A percentile compares a stretch with the other conserved stretches of the same genome.
These are phyloP conservation scores for Endothia cerciana DNA, from an alignment of 2,329 filamentous ascomycete species.

Conservation along the genomic window DNA sequence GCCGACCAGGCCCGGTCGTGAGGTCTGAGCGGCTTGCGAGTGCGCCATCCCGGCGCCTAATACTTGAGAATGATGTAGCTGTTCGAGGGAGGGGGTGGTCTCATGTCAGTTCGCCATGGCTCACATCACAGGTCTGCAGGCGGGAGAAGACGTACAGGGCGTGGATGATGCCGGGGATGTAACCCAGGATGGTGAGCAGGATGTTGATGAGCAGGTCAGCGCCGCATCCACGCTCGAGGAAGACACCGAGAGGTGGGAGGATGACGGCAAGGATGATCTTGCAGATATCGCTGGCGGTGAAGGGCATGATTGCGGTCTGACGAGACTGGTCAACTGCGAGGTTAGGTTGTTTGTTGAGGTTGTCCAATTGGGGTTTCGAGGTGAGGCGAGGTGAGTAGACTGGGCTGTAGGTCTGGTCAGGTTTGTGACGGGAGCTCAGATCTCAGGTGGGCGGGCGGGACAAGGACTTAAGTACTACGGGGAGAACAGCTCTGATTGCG, in stretches of 20 bases:
- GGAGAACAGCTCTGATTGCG: slow-evolving; percentile 19
- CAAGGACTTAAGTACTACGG: slow-evolving; percentile 23
- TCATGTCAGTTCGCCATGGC: slow-evolving; percentile 38
- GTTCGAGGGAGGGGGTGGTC: slow-evolving; percentile 34
- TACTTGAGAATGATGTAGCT: slow-evolving; percentile 84
- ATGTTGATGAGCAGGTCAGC: slow-evolving; percentile 92
- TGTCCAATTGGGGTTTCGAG: not conserved
- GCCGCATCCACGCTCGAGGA: slow-evolving; percentile 90
- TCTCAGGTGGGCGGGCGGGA: slow-evolving; percentile 14
- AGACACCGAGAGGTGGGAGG: slow-evolving; percentile 88
- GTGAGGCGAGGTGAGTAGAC: too few relatives aligned
- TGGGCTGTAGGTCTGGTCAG: not conserved
- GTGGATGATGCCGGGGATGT: slow-evolving; percentile 86
- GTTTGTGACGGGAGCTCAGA: not conserved
- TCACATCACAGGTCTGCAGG: not conserved
- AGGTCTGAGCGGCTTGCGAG: slow-evolving; percentile 2
- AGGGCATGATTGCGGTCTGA: slow-evolving; percentile 53
- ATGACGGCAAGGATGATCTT: slow-evolving; percentile 84
- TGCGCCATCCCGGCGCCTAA: slow-evolving; percentile 47
- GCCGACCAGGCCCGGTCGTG: not conserved
- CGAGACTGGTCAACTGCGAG: not conserved
- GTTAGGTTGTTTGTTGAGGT: not conserved
- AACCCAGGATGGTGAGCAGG: slow-evolving; percentile 75
- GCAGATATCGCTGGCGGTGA: slow-evolving; percentile 64
- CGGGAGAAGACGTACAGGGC: slow-evolving; percentile 60